Evolutionary conservation across 495 filamentous ascomycete species (phyloP), one percentile per base, ranked within the genome.

Genomic region (Penicillium lividum): DNA sequence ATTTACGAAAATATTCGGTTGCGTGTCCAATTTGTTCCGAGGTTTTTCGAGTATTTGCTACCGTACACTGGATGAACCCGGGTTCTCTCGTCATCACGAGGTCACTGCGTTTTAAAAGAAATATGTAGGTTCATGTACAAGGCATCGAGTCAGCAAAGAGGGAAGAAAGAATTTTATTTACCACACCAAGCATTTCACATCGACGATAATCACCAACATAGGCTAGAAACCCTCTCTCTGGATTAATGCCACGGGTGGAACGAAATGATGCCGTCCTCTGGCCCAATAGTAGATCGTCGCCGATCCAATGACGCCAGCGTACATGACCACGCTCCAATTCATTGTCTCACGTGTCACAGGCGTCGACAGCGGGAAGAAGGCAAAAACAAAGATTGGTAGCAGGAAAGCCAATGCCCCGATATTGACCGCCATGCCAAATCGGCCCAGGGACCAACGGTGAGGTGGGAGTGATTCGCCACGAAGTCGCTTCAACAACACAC

Each of bases 241-340:
- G 58, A 81, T 62, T 51, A 73, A 59, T 43, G 72, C 68, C 53
- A 82, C 68, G 16, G 82, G 71, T 51, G 77, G 64, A 56, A 73
- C 71, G 56, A 82, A 82, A 56, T 70, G 64, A 54, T 77, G 65
- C 42, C 68, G 68, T 15, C 77, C 81, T 31, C 65, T 63, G 7
- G 71, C 22, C 28, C 71, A 59, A 63, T 83, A 82, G 61, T 78
- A 83, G 0, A 64, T 47, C 31, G 75, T 74, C 22, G 80, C 78
- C 54, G 80, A 77, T 7, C 69, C 46, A 36, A 79, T 69, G 48
- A 80, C 68, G 7, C 72, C 77, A 29, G 72, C 69, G 50, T 78
- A 82, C 68, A 82, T 78, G 1, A 73, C 71, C 50, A 75, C 63
- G 40, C 76, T 76, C 73, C 78, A 82, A 50, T 83, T 83, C 78